Evolutionary conservation across 78 protist genomes (phyloP), one percentile per base, ranked within the genome.

Genomic region (Pelomyxa schiedti): DNA sequence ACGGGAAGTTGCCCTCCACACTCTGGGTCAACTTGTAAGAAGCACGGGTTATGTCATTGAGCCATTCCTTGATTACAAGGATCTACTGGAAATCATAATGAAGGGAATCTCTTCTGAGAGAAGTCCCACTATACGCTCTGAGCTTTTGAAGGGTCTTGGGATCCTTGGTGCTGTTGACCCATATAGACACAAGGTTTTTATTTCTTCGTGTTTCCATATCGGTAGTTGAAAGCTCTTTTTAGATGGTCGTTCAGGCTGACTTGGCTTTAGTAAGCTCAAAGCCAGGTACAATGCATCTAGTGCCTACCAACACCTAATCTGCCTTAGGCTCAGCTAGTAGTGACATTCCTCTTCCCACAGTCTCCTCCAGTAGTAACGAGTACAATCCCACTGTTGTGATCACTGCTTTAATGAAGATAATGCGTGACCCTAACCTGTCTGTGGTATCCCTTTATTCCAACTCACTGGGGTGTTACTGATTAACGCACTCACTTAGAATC

Each of bases 101-200:
- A 79, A 72, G 67, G 84, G 76, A 1, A 71, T 84, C 30, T 72
- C 74, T 30, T 72, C 89, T 5, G 89, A 84, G 63, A 35, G 81
- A 22, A 74, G 28, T 41, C 32, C 42, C 8, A 32, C 73, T 22
- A 83, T 83, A 32, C 71, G 88, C 29, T 43, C 78, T 39, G 80
- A 83, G 30, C 58, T 47, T 16, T 70, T 93, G 39, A 84, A 82
- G 52, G 93, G 82, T 38, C 39, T 97, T 5, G 99, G 99, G 66
- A 89, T 94, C 22, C 36, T 95, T 5, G 98, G 98, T 38, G 98
- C 99, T 6, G 69, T 93, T 22, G 99, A 95, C 76, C 99, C 99
- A 16, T 85, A 87, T 63, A 64, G 71, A 40, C 84, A 91, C 72
- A 76, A n/a, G n/a, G n/a, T n/a, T n/a, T n/a, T n/a, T n/a, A n/a